Evolutionary conservation across 2,329 filamentous ascomycete species (phyloP), one percentile per base, ranked within the genome.

Genomic region (Fusarium sp.): DNA sequence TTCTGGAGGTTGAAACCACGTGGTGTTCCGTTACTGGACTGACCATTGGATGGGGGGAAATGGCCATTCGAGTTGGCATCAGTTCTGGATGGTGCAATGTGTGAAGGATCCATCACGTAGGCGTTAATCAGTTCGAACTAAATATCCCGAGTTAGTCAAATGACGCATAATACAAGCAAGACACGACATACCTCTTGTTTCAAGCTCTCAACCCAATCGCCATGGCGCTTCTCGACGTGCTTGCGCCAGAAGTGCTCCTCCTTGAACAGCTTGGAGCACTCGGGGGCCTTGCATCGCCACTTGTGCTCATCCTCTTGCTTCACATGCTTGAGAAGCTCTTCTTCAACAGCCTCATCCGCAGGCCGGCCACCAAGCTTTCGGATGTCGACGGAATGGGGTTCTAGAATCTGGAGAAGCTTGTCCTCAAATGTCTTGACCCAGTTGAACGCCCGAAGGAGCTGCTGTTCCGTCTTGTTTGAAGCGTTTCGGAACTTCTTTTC

Each of bases 391-490:
- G 90, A 89, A 55, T 96, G 92, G 0, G 96, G 96, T 70, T 98
- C 95, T 15, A 99, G 85, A 46, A 98, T 92, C 77, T 97, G 94
- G 76, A 93, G 84, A 51, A 99, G 86, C 82, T 99, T 99, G 76
- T 99, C 96, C 77, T 99, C 96, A 74, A 97, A 99, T 0, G 96
- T 98, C 82, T 92, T 96, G 62, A 99, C 96, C 96, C 96, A 99
- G 76, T 98, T 99, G 82, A 94, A 98, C 0, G 96, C 96, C 58
- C 94, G 91, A 75, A 96, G 92, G 15, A 98, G 87, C 77, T 98
- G 96, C 77, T 96, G 93, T 74, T 97, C 94, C 6, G 90, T 89
- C 82, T 97, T 97, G 50, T 85, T 89, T 23, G 85, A 86, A 17
- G 89, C 85, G 61, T 87, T 89, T 56, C 88, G 86, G 65, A 90